phyloP scores from a whole-genome alignment of 345 rosid species.

The Aegle marmelos region DNA sequence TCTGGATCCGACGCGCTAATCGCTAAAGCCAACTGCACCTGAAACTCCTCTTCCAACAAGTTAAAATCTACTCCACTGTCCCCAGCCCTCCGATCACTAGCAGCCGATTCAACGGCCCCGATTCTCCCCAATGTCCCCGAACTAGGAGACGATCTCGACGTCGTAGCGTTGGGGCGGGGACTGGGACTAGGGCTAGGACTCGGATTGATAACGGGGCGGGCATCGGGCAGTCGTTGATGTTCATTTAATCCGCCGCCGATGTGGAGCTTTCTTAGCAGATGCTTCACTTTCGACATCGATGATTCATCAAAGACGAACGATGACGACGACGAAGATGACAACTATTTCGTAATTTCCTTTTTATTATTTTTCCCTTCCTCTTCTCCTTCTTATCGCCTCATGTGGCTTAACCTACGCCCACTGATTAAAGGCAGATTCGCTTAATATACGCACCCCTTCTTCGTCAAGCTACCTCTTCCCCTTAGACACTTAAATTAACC shows the following conservation, averaged over 20 bases:
- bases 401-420: slow-evolving; percentile 54
- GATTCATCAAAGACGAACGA: slow-evolving; percentile 56
- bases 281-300: slow-evolving; percentile 91
- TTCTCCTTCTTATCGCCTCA: slow-evolving; percentile 7
- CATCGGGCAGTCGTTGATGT: slow-evolving; percentile 47
- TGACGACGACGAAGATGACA: background rate
- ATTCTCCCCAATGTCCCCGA: slow-evolving; percentile 41
- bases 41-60: slow-evolving; percentile 89
- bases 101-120: slow-evolving; percentile 46
- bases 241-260: slow-evolving; percentile 71
- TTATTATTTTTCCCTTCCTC: slow-evolving; percentile 13
- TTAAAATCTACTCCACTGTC: slow-evolving; percentile 49
- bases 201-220: slow-evolving; percentile 41
- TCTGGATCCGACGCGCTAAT: slow-evolving; percentile 90
- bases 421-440: slow-evolving; percentile 45
- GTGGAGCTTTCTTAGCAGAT: slow-evolving; percentile 85
- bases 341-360: slow-evolving; percentile 12
- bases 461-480: slow-evolving; percentile 53
- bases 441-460: slow-evolving; percentile 69
- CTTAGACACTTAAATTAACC: slow-evolving; percentile 47
- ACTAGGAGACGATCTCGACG: slow-evolving; percentile 40
- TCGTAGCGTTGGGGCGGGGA: slow-evolving; percentile 28
- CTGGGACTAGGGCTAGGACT: slow-evolving; percentile 39
- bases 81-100: slow-evolving; percentile 38
- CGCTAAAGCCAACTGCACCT: slow-evolving; percentile 92